phyloP scores from a whole-genome alignment of 352 stramenopile genomes.

The Globisporangium carolinianum region DNA sequence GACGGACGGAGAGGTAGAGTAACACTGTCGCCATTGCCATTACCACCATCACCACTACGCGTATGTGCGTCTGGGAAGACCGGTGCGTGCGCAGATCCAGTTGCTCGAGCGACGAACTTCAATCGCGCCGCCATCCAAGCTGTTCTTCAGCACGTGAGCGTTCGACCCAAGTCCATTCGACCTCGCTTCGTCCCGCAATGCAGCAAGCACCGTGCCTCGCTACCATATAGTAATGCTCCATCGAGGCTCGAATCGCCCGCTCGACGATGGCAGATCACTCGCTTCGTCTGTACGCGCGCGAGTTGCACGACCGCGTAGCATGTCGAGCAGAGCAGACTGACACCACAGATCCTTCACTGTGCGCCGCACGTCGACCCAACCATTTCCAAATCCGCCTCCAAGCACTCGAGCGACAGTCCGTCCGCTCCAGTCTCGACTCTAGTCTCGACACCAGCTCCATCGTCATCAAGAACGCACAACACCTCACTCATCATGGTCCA shows the following conservation, averaged over 20 bases:
- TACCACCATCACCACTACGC: not conserved
- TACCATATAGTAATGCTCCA: too few relatives aligned
- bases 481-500: not conserved
- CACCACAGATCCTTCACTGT: not conserved
- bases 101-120: too few relatives aligned
- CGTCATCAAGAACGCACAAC: not conserved
- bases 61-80: too few relatives aligned
- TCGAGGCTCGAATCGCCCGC: not conserved
- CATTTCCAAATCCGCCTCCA: constrained; percentile 32
- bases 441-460: not conserved
- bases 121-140: too few relatives aligned
- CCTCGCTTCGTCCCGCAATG: too few relatives aligned
- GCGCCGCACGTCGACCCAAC: constrained; percentile 7
- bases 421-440: not conserved
- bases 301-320: not conserved
- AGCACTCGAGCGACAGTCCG: constrained; percentile 12
- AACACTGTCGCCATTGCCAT: not conserved
- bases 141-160: too few relatives aligned
- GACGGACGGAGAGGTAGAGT: not conserved
- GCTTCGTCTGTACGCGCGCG: not conserved
- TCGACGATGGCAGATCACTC: not conserved
- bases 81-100: too few relatives aligned
- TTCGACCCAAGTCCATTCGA: too few relatives aligned
- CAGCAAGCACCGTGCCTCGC: too few relatives aligned
- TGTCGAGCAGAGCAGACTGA: not conserved